Evolutionary conservation across 148 eudicot species (phyloP).

Genomic region (Arctostaphylos glauca): DNA sequence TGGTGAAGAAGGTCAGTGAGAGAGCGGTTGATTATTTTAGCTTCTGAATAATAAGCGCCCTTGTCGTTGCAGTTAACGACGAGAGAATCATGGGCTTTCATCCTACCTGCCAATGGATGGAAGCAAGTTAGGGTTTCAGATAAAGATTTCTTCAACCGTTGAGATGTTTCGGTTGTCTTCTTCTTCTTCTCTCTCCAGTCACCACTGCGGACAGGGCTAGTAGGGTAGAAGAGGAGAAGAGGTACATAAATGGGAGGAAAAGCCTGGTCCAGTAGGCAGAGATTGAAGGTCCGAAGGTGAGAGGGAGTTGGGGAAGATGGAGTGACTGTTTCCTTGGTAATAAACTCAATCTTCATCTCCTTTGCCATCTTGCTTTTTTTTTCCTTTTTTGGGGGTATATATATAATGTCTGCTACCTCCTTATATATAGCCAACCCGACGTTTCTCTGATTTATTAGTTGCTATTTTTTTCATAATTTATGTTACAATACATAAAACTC

Average conservation of each 20-base stretch:
- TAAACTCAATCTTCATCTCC: not conserved
- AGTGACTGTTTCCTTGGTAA: not conserved
- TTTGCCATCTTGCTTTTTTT: not conserved
- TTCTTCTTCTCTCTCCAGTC: no score
- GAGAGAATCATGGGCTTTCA: not conserved
- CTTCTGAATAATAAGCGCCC: slow-evolving; percentile 18
- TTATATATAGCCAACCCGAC: no score
- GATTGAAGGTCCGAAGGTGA: not conserved
- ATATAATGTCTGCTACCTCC: no score
- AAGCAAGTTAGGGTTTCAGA: slow-evolving; percentile 8
- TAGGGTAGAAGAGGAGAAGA: not conserved
- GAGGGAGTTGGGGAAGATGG: slow-evolving; percentile 1
- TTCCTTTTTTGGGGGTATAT: no score
- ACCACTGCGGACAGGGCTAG: no score
- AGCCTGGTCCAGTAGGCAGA: not conserved
- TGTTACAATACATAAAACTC: no score
- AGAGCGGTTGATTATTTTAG: slow-evolving; percentile 2
- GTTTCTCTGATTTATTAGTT: no score
- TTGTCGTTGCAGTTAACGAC: slow-evolving; percentile 26
- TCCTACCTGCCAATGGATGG: slow-evolving; percentile 16
- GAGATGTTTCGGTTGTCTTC: no score
- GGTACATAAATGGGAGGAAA: not conserved
- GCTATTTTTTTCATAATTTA: no score
- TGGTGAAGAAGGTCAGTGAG: not conserved
- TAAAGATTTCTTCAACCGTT: slow-evolving; percentile 3